phyloP scores from a whole-genome alignment of 2,329 filamentous ascomycete genomes.

The Cryphonectria radicalis region DNA sequence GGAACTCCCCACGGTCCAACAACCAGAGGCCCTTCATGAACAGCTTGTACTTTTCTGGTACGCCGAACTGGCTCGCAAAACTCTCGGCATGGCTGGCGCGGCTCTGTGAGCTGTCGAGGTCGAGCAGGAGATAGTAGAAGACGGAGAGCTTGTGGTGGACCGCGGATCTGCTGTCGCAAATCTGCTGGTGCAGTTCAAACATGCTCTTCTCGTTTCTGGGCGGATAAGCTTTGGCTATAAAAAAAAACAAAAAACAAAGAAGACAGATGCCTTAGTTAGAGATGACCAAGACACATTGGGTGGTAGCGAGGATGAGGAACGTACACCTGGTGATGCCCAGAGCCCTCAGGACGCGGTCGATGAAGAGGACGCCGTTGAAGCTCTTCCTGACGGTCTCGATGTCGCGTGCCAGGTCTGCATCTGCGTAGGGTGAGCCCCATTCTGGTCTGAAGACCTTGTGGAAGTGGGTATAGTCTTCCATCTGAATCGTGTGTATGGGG shows the following conservation, averaged over 20 bases:
- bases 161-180: constrained; percentile 66
- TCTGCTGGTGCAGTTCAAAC: constrained; percentile 69
- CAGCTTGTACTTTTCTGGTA: constrained; percentile 77
- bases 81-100: constrained; percentile 53
- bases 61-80: constrained; percentile 66
- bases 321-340: constrained; percentile 72
- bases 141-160: constrained; percentile 81
- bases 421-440: constrained; percentile 64
- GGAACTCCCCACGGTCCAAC: constrained; percentile 73
- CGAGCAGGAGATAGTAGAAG: constrained; percentile 82
- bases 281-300: background rate
- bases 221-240: constrained; percentile 69
- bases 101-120: constrained; percentile 59
- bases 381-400: constrained; percentile 70
- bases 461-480: constrained; percentile 70
- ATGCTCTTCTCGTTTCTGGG: constrained; percentile 71
- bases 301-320: constrained; percentile 11
- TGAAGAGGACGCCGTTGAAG: constrained; percentile 74
- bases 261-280: constrained; percentile 8
- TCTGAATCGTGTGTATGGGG: constrained; percentile 38
- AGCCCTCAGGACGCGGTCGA: constrained; percentile 75
- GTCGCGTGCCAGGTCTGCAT: constrained; percentile 58
- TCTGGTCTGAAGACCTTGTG: constrained; percentile 69
- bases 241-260: background rate
- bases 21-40: constrained; percentile 85